Conservation (phyloP, 1,139 yeast genomes). For the Taiozyma sp. region DNA sequence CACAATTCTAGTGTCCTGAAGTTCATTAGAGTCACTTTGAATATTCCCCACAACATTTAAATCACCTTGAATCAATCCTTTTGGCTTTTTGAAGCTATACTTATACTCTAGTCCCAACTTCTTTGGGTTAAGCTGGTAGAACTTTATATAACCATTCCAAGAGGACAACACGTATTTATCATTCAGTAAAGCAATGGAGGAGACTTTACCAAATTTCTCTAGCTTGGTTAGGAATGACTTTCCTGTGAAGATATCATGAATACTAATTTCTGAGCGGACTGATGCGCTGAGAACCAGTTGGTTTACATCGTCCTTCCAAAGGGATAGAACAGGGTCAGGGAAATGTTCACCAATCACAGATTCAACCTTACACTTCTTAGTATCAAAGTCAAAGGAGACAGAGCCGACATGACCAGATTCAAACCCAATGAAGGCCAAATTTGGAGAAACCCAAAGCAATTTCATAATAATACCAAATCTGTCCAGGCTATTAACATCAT, state of each 20-base stretch:
- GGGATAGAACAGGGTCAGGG: slow-evolving; percentile 48
- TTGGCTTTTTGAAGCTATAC: slow-evolving; percentile 17
- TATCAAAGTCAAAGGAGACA: slow-evolving; percentile 25
- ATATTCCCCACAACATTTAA: slow-evolving; percentile 19
- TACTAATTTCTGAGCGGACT: slow-evolving; percentile 27
- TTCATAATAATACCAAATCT: slow-evolving; percentile 54
- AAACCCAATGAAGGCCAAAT: slow-evolving; percentile 41
- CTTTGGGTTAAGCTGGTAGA: slow-evolving; percentile 9
- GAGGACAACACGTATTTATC: slow-evolving; percentile 21
- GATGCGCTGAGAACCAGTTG: slow-evolving; percentile 39
- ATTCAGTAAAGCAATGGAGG: slow-evolving; percentile 8
- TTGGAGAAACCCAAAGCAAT: slow-evolving; percentile 29
- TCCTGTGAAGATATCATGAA: slow-evolving; percentile 22
- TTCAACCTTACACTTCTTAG: slow-evolving; percentile 11
- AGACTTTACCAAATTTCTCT: slow-evolving; percentile 16
- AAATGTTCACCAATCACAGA: slow-evolving; percentile 25
- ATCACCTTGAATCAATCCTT: slow-evolving; percentile 19
- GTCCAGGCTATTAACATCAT: slow-evolving; percentile 15
- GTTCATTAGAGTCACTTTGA: slow-evolving; percentile 18
- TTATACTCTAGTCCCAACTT: slow-evolving; percentile 7
- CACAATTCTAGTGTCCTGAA: slow-evolving; percentile 7
- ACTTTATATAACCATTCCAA: slow-evolving; percentile 23
- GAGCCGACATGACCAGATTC: slow-evolving; percentile 52
- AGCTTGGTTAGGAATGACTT: slow-evolving; percentile 8
- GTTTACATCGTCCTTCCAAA: slow-evolving; percentile 23